These are phyloP conservation scores for Cladosporium velox DNA, from an alignment of 2,329 filamentous ascomycete genomes.

Conservation along the genomic window DNA sequence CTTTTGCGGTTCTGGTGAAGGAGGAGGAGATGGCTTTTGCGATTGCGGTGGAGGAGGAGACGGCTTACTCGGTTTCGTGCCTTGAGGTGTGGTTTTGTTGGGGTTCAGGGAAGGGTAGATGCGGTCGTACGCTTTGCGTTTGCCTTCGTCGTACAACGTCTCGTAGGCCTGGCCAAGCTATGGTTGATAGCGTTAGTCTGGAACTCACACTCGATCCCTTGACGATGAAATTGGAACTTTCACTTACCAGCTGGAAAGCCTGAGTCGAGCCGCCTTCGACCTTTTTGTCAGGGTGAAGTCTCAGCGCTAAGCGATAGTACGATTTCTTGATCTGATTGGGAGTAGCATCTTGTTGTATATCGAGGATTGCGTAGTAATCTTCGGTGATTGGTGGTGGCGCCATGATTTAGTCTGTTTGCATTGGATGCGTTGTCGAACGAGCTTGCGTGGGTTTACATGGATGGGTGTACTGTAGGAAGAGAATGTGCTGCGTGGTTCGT, in stretches of 20 bases:
- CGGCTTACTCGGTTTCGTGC: not conserved
- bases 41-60: no score
- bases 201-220: not conserved
- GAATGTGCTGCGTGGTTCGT: no score
- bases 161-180: slow-evolving; percentile 42
- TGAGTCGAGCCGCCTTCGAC: slow-evolving; percentile 37
- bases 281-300: slow-evolving; percentile 41
- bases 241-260: slow-evolving; percentile 40
- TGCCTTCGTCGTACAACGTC: slow-evolving; percentile 38
- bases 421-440: no score
- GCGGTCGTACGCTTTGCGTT: slow-evolving; percentile 39
- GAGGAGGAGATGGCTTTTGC: no score
- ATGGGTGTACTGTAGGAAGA: no score
- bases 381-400: not conserved
- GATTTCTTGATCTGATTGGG: slow-evolving; percentile 34
- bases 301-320: slow-evolving; percentile 40
- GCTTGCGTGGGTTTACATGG: no score
- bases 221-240: not conserved
- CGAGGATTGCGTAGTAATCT: not conserved
- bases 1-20: no score
- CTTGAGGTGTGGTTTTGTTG: slow-evolving; percentile 20
- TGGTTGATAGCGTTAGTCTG: not conserved
- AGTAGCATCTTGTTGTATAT: slow-evolving; percentile 35
- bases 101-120: slow-evolving; percentile 35
- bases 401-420: not conserved